Percentiles rank a stretch among this genome's conserved stretches.
These are phyloP conservation scores for Rhodomyrtus psidioides DNA, from an alignment of 441 rosid species.

Conservation along the genomic window DNA sequence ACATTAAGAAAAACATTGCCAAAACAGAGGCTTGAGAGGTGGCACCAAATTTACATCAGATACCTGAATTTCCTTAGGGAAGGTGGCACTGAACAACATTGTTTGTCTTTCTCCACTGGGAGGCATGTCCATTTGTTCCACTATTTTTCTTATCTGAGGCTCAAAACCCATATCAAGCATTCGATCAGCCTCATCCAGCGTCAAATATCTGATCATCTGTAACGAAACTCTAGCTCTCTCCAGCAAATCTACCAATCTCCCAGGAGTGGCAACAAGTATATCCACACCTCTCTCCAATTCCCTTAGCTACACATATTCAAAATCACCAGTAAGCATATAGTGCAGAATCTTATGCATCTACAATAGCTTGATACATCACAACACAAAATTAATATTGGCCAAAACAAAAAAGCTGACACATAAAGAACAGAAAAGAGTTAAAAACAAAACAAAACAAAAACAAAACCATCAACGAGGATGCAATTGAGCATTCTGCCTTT, in stretches of 20 bases:
- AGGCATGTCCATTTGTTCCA: slow-evolving; percentile 95
- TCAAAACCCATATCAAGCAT: slow-evolving; percentile 99
- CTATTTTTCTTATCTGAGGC: slow-evolving; percentile 95
- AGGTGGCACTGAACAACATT: slow-evolving; percentile 91
- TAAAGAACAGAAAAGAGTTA: background rate
- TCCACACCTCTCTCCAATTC: slow-evolving; percentile 94
- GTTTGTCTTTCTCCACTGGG: slow-evolving; percentile 79
- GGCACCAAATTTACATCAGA: background rate
- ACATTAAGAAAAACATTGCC: background rate
- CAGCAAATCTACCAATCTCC: slow-evolving; percentile 82
- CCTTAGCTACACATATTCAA: slow-evolving; percentile 47
- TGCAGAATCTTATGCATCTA: background rate
- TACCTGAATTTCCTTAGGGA: slow-evolving; percentile 95
- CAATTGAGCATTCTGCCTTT: background rate
- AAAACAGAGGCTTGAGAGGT: background rate
- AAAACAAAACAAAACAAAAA: background rate
- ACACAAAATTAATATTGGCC: background rate
- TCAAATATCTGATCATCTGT: slow-evolving; percentile 78
- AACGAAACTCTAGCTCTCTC: slow-evolving; percentile 95
- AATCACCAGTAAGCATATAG: background rate
- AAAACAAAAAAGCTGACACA: background rate
- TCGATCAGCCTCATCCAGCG: slow-evolving; percentile 94
- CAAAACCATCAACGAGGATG: background rate
- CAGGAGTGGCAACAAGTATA: slow-evolving; percentile 97
- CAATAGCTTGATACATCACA: background rate